phyloP scores from a whole-genome alignment of 2,329 filamentous ascomycete genomes.

The Fusarium equiseti region DNA sequence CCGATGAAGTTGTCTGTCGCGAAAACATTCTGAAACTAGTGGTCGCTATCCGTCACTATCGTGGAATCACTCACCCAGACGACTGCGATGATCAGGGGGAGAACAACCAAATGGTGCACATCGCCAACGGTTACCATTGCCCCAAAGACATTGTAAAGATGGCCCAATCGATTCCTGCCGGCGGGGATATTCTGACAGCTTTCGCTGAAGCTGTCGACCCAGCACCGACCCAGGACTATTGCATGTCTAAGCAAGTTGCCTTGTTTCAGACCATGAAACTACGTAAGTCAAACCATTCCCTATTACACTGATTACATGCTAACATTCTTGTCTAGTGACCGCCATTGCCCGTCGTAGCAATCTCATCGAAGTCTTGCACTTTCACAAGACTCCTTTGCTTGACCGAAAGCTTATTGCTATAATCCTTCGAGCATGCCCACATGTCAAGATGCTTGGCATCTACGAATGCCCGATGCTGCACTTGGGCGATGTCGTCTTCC shows the following conservation, averaged over 20 bases:
- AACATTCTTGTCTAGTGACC: conserved; percentile 41
- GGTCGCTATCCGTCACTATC: background rate
- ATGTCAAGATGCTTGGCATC: conserved; percentile 52
- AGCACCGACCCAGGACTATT: background rate
- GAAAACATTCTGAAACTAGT: background rate
- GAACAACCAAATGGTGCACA: background rate
- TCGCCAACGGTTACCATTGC: background rate
- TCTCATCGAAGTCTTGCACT: conserved; percentile 46
- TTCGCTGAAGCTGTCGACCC: conserved; percentile 10
- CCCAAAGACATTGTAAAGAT: conserved; percentile 8
- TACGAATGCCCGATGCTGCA: conserved; percentile 55
- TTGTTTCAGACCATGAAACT: conserved; percentile 16
- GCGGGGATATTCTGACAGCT: background rate
- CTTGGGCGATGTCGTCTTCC: conserved; percentile 51
- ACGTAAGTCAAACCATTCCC: conserved; percentile 39
- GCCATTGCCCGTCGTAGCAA: conserved; percentile 36
- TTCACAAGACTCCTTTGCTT: conserved; percentile 49
- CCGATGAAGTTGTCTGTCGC: background rate
- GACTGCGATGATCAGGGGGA: background rate
- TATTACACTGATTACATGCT: conserved; percentile 2
- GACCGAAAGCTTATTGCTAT: conserved; percentile 53
- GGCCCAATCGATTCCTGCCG: conserved; percentile 21
- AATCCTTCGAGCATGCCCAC: conserved; percentile 51
- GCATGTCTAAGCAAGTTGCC: conserved; percentile 27
- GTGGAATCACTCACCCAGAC: background rate